A percentile compares a stretch with the other conserved stretches of the same genome.
phyloP scores from a whole-genome alignment of 768 basidiomycete genomes.

The Wakefieldia striispora region DNA sequence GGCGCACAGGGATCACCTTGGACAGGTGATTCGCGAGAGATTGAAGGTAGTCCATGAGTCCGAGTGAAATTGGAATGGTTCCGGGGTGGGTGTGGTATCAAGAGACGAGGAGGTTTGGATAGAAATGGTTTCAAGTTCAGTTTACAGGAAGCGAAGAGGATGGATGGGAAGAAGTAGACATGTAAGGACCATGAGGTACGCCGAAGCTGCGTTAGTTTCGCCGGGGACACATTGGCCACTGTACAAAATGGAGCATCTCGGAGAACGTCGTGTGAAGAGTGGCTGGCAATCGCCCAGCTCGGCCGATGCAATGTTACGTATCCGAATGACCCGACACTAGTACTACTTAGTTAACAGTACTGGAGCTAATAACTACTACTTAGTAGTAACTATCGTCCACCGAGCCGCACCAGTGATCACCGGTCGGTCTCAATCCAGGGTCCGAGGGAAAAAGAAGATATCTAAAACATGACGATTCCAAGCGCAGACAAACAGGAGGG shows the following conservation, averaged over 20 bases:
- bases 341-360: no score
- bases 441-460: background rate
- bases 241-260: background rate
- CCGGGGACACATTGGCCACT: constrained; percentile 19
- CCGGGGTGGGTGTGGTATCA: background rate
- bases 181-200: constrained; percentile 17
- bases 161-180: background rate
- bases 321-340: constrained; percentile 7
- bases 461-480: background rate
- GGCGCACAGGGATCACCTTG: constrained; percentile 23
- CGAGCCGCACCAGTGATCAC: no score
- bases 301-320: constrained; percentile 11
- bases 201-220: constrained; percentile 19
- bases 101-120: background rate
- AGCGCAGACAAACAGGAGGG: no score
- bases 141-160: background rate
- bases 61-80: background rate
- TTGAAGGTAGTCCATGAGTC: constrained; percentile 23
- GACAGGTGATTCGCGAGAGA: constrained; percentile 14
- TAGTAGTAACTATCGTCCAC: background rate
- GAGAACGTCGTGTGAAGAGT: constrained; percentile 9
- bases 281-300: background rate
- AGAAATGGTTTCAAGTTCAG: background rate
- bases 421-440: background rate
- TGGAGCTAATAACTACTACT: no score